Percentiles rank a stretch among this genome's conserved stretches.
Evolutionary conservation across 805 yeast species (phyloP).

Genomic region (Saccharomycopsis guyanensis): DNA sequence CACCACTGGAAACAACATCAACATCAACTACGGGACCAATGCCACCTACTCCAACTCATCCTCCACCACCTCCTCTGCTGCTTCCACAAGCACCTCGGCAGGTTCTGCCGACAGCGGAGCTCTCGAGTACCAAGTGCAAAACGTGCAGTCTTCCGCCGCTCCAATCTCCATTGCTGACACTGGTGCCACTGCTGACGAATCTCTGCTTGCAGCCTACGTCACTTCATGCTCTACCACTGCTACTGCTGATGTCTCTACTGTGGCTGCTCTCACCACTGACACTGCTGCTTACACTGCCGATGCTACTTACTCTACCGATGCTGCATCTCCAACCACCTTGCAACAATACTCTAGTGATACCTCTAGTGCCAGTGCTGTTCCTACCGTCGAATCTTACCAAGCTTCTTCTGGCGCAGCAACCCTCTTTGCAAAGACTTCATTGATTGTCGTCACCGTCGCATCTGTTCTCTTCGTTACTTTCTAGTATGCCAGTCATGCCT

Average conservation of each 20-base stretch:
- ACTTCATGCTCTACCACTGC: slow-evolving; percentile 22
- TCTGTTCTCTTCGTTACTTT: background rate
- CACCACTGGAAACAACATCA: slow-evolving; percentile 31
- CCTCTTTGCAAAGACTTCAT: background rate
- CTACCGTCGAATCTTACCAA: background rate
- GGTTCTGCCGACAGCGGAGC: slow-evolving; percentile 14
- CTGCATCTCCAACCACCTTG: slow-evolving; percentile 5
- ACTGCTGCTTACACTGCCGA: slow-evolving; percentile 4
- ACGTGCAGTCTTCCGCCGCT: slow-evolving; percentile 16
- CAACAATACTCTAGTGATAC: background rate
- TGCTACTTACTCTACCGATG: background rate
- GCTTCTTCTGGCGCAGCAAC: slow-evolving; percentile 10
- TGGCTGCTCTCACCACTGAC: slow-evolving; percentile 20
- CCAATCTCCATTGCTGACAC: slow-evolving; percentile 20
- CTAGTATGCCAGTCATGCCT: background rate
- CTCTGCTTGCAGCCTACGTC: background rate
- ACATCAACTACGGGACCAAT: slow-evolving; percentile 36
- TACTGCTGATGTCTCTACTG: slow-evolving; percentile 13
- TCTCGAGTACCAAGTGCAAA: slow-evolving; percentile 8
- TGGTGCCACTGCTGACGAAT: slow-evolving; percentile 12
- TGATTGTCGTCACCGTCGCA: background rate
- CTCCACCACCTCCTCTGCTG: slow-evolving; percentile 22
- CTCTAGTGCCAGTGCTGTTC: slow-evolving; percentile 1
- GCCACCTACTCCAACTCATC: slow-evolving; percentile 17
- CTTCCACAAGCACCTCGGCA: slow-evolving; percentile 20